Base-by-base conservation (phyloP, 2,329 filamentous ascomycete genomes). In the Phoma sp. region DNA sequence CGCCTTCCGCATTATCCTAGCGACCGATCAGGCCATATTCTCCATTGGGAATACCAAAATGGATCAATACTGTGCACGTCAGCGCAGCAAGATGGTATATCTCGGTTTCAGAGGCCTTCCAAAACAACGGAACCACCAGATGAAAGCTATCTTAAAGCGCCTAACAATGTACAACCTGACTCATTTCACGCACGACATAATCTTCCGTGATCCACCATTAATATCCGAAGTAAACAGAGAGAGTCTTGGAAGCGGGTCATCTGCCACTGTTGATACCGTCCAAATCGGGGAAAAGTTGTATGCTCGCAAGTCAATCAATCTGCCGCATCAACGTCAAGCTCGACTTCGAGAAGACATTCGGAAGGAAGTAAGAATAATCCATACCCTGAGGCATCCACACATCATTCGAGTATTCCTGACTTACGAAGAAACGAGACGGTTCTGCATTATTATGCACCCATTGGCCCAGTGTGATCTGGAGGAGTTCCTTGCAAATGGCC, bases 401-500 rank as follows among this genome's bases (percentile, higher is more conserved):
- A 7, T 50, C 11, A 15, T 50, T 25, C n/a, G 32, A 11, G 32
- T 43, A 1, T 7, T 50, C 2, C 18, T 50, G 1, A 50, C 47
- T 2, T 38, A 43, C 12, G 32, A 50, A 25, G 39, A 38, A 11
- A 43, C 10, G 5, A 37, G 4, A n/a, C 14, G 11, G 1, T 43
- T 50, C 21, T 32, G 32, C 18, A 38, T 50, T 3, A 32, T 43
- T 10, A 50, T 50, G 25, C 39, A 38, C 5, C 39, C 47, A 6
- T 14, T 50, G n/a, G 47, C 47, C 0, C 39, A 50, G 1, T 25
- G 32, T 14, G 39, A 50, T 28, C 11, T 43, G 9, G 32, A 50
- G 11, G 1, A 25, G 1, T 50, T 18, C 10, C 18, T 50, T 2
- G 32, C 18, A 1, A 38, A 17, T 9, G 37, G 32, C 1, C 20